Conservation (phyloP, 768 basidiomycete genomes). For the Macrolepiota fuliginosa region DNA sequence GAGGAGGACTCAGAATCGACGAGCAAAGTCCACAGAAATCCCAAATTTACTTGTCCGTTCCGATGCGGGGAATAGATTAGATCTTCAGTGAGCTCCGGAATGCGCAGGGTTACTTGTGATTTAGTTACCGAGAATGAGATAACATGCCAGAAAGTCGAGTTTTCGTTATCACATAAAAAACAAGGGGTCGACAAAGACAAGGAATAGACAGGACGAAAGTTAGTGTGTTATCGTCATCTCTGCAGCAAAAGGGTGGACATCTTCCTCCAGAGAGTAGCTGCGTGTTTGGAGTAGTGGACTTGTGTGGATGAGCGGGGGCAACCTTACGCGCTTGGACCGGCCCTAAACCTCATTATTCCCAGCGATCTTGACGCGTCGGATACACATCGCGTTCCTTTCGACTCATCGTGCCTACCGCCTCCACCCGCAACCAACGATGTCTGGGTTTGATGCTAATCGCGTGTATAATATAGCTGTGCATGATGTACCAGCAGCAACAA, state of each 20-base stretch:
- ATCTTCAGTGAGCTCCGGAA: constrained; percentile 26
- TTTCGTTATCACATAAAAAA: constrained; percentile 23
- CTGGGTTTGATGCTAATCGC: constrained; percentile 82
- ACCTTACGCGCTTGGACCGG: constrained; percentile 28
- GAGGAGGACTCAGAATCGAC: constrained; percentile 11
- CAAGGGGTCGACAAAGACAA: constrained; percentile 25
- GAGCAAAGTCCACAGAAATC: constrained; percentile 18
- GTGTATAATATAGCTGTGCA: constrained; percentile 83
- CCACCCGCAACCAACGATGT: constrained; percentile 47
- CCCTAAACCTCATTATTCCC: constrained; percentile 32
- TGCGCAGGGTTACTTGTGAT: constrained; percentile 12
- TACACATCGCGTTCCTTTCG: constrained; percentile 6
- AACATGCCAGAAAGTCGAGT: constrained; percentile 27
- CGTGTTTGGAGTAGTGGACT: background rate
- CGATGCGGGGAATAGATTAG: constrained; percentile 31
- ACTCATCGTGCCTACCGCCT: background rate
- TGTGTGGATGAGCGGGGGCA: background rate
- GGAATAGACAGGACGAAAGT: constrained; percentile 25
- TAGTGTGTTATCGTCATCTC: constrained; percentile 14
- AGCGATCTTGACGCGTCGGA: constrained; percentile 11
- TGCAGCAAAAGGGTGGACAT: too few species aligned
- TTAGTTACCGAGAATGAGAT: constrained; percentile 21
- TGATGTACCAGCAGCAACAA: constrained; percentile 50
- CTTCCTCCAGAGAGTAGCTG: too few species aligned
- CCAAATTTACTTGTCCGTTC: constrained; percentile 23